Evolutionary conservation across 2,329 filamentous ascomycete genomes (phyloP).

Genomic region (Fusarium concolor): DNA sequence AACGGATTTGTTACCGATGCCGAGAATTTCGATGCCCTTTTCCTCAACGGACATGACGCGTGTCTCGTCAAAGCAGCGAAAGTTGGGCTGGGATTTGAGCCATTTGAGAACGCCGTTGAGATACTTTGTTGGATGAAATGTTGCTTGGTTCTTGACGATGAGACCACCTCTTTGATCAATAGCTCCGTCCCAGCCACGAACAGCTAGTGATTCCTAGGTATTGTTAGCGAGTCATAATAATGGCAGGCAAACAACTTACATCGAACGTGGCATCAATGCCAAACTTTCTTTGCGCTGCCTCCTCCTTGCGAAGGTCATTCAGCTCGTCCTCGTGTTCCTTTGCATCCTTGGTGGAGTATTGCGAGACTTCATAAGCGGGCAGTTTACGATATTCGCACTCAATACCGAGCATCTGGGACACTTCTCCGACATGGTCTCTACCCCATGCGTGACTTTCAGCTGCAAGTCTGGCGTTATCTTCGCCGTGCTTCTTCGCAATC

Average conservation of each 20-base stretch:
- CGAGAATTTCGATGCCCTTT: constrained; percentile 50
- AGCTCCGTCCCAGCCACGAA: constrained; percentile 64
- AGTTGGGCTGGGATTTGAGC: constrained; percentile 63
- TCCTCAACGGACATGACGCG: constrained; percentile 61
- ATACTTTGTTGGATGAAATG: constrained; percentile 69
- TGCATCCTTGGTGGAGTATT: constrained; percentile 56
- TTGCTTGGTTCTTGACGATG: constrained; percentile 60
- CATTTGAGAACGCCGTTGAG: constrained; percentile 63
- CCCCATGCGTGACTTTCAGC: constrained; percentile 68
- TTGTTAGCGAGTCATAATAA: not conserved
- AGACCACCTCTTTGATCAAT: constrained; percentile 64
- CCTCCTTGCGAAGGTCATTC: constrained; percentile 24
- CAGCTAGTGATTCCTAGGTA: constrained; percentile 52
- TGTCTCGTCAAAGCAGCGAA: constrained; percentile 64
- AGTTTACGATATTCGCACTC: constrained; percentile 67
- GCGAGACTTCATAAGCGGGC: constrained; percentile 62
- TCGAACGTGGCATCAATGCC: constrained; percentile 29
- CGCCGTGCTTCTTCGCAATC: constrained; percentile 64
- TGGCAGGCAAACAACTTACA: not conserved
- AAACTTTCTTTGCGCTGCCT: constrained; percentile 17
- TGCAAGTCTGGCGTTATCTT: constrained; percentile 59
- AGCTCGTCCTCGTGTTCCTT: constrained; percentile 54
- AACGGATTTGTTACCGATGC: constrained; percentile 54
- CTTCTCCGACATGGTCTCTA: constrained; percentile 61
- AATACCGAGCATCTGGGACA: constrained; percentile 61